Conservation (phyloP, 306 rosid species). For the Trichosanthes cucumerina region DNA sequence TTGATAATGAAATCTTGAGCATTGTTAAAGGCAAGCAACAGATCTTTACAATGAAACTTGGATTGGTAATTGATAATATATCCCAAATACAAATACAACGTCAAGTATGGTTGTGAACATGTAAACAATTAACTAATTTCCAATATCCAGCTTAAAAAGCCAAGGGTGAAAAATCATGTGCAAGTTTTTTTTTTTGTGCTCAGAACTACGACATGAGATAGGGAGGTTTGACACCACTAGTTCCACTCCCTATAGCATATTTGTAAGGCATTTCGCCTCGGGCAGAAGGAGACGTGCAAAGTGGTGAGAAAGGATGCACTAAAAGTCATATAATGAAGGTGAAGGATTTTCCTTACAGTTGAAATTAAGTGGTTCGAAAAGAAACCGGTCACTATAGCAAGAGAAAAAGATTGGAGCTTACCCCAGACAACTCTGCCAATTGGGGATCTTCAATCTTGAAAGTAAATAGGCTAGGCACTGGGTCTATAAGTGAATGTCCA, state of each 20-base stretch:
- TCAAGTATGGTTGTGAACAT: not conserved
- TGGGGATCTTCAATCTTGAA: constrained; percentile 67
- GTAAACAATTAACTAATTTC: not conserved
- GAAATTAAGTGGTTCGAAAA: not conserved
- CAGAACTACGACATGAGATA: not conserved
- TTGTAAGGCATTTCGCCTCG: not conserved
- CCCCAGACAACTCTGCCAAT: constrained; percentile 73
- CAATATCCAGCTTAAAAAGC: not conserved
- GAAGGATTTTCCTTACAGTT: not conserved
- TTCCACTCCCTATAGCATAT: not conserved
- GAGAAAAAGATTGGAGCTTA: constrained; percentile 23
- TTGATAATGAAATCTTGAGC: not conserved
- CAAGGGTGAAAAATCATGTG: not conserved
- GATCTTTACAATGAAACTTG: not conserved
- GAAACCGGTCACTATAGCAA: not conserved
- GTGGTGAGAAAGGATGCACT: not conserved
- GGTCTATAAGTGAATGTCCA: constrained; percentile 83
- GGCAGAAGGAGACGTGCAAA: not conserved
- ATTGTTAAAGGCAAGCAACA: not conserved
- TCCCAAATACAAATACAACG: not conserved
- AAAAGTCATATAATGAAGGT: not conserved
- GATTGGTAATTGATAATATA: not conserved
- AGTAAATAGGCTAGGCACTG: constrained; percentile 84
- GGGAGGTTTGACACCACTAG: not conserved
- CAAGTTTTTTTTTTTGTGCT: too few species aligned